phyloP scores from a whole-genome alignment of 345 rosid genomes.

The Salix caprea region DNA sequence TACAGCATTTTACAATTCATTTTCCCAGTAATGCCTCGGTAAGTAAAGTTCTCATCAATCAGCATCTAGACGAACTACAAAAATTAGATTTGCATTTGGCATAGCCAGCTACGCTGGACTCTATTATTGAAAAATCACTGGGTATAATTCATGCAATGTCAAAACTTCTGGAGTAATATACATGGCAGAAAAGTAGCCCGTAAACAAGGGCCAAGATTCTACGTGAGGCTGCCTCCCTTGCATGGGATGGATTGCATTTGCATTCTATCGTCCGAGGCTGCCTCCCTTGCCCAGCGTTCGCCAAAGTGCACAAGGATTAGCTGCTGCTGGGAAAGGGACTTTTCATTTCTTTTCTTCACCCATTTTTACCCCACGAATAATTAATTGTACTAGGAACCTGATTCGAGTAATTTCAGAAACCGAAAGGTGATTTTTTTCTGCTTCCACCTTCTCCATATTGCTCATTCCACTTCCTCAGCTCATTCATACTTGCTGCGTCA shows the following conservation, averaged over 20 bases:
- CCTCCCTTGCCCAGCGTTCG: not conserved
- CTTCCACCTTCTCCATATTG: constrained; percentile 96
- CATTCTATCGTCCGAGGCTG: too few relatives aligned
- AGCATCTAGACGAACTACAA: not conserved
- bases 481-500: constrained; percentile 91
- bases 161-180: not conserved
- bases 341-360: not conserved
- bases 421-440: constrained; percentile 79
- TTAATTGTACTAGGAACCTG: not conserved
- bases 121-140: not conserved
- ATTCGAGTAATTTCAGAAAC: constrained; percentile 43
- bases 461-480: constrained; percentile 96
- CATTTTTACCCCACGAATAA: not conserved
- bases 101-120: not conserved
- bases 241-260: too few relatives aligned
- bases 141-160: not conserved
- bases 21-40: not conserved
- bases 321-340: not conserved
- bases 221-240: not conserved
- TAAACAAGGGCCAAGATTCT: not conserved
- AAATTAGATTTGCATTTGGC: not conserved
- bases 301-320: not conserved
- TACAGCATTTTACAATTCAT: not conserved
- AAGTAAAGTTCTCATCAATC: too few relatives aligned
- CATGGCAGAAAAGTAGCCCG: not conserved